Evolutionary conservation across 2,329 filamentous ascomycete genomes (phyloP).

Genomic region (Neopestalotiopsis sp.): DNA sequence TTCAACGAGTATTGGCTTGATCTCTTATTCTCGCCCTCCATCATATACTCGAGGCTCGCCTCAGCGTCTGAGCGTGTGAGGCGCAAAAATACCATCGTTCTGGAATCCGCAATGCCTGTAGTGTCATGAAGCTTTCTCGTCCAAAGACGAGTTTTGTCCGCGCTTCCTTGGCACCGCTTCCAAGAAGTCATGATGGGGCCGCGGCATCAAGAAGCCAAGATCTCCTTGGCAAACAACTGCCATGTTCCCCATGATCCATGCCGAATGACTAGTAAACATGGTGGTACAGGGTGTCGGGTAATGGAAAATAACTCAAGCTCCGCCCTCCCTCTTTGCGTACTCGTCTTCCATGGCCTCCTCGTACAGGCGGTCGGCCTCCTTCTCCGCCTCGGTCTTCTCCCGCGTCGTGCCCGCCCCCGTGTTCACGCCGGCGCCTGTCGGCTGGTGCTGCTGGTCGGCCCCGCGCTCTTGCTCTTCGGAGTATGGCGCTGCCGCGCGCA

Average conservation of each 20-base stretch:
- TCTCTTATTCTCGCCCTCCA: not conserved
- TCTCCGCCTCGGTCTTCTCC: constrained; percentile 53
- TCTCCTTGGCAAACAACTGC: not conserved
- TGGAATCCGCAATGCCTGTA: not conserved
- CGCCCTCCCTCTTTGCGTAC: constrained; percentile 60
- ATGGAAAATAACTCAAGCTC: constrained; percentile 38
- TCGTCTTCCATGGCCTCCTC: constrained; percentile 61
- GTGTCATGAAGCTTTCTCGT: not conserved
- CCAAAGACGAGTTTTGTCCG: not conserved
- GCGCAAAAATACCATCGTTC: not conserved
- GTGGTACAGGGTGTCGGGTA: not conserved
- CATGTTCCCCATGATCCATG: not conserved
- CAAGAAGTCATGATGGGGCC: not conserved
- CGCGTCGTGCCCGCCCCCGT: constrained; percentile 52
- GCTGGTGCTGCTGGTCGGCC: constrained; percentile 24
- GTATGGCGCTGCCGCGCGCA: not conserved
- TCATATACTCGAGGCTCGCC: not conserved
- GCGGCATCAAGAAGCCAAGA: not conserved
- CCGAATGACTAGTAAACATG: not conserved
- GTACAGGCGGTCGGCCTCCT: constrained; percentile 54
- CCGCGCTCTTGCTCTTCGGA: not conserved
- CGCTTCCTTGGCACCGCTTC: not conserved
- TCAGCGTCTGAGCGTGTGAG: not conserved
- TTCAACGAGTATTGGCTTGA: not conserved
- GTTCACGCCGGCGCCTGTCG: constrained; percentile 51